phyloP scores from a whole-genome alignment of 2,329 filamentous ascomycete species.

The Zarea fungicola region DNA sequence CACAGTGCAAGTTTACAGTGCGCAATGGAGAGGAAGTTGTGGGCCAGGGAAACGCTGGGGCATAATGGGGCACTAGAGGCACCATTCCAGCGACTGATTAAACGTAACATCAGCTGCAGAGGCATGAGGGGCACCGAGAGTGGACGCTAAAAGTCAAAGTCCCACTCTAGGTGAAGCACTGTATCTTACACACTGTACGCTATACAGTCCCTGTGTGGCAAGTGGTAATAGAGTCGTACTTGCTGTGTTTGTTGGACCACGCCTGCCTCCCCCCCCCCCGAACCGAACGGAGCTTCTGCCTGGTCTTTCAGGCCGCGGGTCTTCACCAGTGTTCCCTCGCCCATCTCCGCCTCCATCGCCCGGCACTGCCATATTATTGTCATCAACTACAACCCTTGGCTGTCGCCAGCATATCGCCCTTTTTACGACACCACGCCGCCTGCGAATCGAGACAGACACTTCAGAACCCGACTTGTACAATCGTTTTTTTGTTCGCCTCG shows the following conservation, averaged over 20 bases:
- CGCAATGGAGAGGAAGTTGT: background rate
- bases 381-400: slow-evolving; percentile 11
- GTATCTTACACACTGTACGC: background rate
- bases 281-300: slow-evolving; percentile 8
- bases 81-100: background rate
- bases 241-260: slow-evolving; percentile 3
- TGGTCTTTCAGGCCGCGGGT: slow-evolving; percentile 15
- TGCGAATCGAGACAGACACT: background rate
- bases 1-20: slow-evolving; percentile 1
- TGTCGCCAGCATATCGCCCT: slow-evolving; percentile 9
- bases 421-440: slow-evolving; percentile 7
- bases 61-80: background rate
- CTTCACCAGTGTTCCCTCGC: slow-evolving; percentile 3
- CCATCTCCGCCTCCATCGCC: slow-evolving; percentile 11
- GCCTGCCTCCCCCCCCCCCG: no score
- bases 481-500: slow-evolving; percentile 7
- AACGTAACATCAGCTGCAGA: background rate
- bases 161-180: background rate
- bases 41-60: background rate
- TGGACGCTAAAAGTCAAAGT: no score
- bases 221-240: slow-evolving; percentile 9
- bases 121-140: no score
- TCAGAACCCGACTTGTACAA: background rate
- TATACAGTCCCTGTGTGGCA: background rate
- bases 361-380: slow-evolving; percentile 9